Conservation (phyloP, 352 stramenopile species). For the Pythium diclinum region DNA sequence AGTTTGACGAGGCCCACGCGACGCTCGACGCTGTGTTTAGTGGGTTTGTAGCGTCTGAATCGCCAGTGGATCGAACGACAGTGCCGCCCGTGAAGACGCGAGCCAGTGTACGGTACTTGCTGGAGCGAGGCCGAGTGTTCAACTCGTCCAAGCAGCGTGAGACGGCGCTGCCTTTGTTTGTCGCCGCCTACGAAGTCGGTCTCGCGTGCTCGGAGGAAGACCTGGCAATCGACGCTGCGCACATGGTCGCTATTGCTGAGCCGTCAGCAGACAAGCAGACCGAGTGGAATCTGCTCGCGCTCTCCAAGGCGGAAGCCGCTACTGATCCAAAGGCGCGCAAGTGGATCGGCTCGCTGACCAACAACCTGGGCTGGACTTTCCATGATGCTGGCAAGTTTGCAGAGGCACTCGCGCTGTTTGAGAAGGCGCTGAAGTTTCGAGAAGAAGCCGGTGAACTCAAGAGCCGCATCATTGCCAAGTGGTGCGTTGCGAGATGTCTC, state of each 20-base stretch:
- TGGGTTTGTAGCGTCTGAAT: not conserved
- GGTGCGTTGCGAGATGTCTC: constrained; percentile 20
- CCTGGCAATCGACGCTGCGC: constrained; percentile 23
- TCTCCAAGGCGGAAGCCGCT: constrained; percentile 12
- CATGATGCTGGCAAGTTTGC: constrained; percentile 17
- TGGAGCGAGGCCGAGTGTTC: constrained; percentile 29
- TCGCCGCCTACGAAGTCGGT: constrained; percentile 18
- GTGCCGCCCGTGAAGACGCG: not conserved
- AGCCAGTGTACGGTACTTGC: constrained; percentile 20
- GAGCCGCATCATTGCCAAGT: constrained; percentile 24
- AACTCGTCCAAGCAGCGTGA: constrained; percentile 23
- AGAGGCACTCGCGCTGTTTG: constrained; percentile 22
- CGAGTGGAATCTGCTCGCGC: constrained; percentile 19
- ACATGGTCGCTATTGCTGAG: constrained; percentile 31
- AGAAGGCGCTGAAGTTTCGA: constrained; percentile 18
- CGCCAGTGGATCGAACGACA: not conserved
- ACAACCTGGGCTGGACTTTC: constrained; percentile 32
- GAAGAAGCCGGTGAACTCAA: constrained; percentile 17
- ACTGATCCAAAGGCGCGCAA: constrained; percentile 20
- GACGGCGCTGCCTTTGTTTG: constrained; percentile 18
- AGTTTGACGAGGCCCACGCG: constrained; percentile 24
- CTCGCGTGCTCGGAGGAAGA: constrained; percentile 16
- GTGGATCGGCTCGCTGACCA: constrained; percentile 25
- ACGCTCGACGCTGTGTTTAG: constrained; percentile 20
- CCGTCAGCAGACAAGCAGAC: constrained; percentile 6